phyloP scores from a whole-genome alignment of 1,284 basidiomycete genomes.

The Polyporus tsugae region DNA sequence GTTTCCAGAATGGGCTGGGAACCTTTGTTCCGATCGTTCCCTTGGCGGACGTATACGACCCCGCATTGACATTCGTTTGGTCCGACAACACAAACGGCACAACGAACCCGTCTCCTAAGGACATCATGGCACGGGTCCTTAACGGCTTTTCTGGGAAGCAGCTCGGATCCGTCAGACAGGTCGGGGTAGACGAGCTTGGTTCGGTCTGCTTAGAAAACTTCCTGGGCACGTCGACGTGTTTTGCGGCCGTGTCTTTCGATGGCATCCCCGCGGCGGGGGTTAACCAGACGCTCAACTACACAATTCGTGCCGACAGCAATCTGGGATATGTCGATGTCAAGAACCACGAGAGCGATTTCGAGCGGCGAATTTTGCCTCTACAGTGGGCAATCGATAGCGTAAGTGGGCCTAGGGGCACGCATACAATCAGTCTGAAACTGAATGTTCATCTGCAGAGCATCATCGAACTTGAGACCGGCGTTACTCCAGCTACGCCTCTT shows the following conservation, averaged over 20 bases:
- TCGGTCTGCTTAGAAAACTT: conserved; percentile 77
- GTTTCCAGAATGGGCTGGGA: conserved; percentile 67
- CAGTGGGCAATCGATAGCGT: conserved; percentile 83
- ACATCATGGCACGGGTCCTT: conserved; percentile 66
- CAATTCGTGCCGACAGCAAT: conserved; percentile 74
- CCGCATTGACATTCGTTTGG: conserved; percentile 64
- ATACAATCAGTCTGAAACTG: not conserved
- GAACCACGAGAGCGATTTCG: conserved; percentile 73
- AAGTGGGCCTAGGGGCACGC: conserved; percentile 26
- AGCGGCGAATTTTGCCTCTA: conserved; percentile 71
- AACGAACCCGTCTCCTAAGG: conserved; percentile 55
- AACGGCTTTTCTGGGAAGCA: conserved; percentile 55
- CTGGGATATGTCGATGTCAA: conserved; percentile 70
- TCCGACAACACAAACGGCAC: conserved; percentile 65
- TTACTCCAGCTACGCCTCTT: conserved; percentile 58
- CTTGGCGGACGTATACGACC: conserved; percentile 59
- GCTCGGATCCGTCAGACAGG: conserved; percentile 53
- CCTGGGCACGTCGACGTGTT: conserved; percentile 74
- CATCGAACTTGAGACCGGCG: conserved; percentile 69
- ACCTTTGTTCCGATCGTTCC: conserved; percentile 57
- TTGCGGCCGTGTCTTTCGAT: conserved; percentile 71
- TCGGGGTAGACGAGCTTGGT: conserved; percentile 58
- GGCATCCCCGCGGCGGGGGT: conserved; percentile 55
- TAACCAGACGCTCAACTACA: conserved; percentile 67
- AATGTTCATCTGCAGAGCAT: conserved; percentile 55